Evolutionary conservation across 2,329 filamentous ascomycete species (phyloP), one percentile per base, ranked within the genome.

Genomic region (Camillea tinctor): DNA sequence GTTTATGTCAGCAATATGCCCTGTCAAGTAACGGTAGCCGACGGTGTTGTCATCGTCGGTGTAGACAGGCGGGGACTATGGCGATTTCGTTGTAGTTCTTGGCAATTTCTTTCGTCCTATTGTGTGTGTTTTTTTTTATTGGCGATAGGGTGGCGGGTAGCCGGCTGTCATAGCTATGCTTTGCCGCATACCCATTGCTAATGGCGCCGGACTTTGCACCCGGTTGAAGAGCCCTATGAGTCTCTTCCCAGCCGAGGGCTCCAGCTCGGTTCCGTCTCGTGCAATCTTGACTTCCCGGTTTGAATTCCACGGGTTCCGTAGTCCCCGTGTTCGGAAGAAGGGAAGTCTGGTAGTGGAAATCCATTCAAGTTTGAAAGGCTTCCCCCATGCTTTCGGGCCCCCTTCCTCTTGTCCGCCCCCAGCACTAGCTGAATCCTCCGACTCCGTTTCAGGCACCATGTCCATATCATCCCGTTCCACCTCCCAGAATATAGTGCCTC

Each of bases 401-500:
- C 75, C 72, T 57, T 81, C 80, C 4, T 79, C 74, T 17, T 69
- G 64, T 8, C 61, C 65, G n/a, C 71, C 73, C 54, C 74, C 74
- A 23, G 52, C 61, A 24, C 68, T 72, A 24, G 65, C 66, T 8
- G 71, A 68, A 52, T 71, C 69, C 13, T 73, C 72, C 7, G 68
- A 69, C 9, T 73, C 71, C 0, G 63, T 59, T 19, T 75, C 72
- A 5, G 70, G 72, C 5, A 71, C 71, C 11, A 69, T 71, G 19
- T 79, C 78, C 11, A 73, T 70, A 1, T 87, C 87, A 0, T 85
- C 84, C 30, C 81, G 75, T 54, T 94, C 89, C 6, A 89, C 88
- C 74, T 98, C 94, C 94, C 94, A 98, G 70, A 98, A 98, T 49
- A 97, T 97, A 0, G 93, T 97, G 0, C 94, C 94, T n/a, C 94